Evolutionary conservation across 2,329 filamentous ascomycete species (phyloP).

Genomic region (Pestalotiopsis sp.): DNA sequence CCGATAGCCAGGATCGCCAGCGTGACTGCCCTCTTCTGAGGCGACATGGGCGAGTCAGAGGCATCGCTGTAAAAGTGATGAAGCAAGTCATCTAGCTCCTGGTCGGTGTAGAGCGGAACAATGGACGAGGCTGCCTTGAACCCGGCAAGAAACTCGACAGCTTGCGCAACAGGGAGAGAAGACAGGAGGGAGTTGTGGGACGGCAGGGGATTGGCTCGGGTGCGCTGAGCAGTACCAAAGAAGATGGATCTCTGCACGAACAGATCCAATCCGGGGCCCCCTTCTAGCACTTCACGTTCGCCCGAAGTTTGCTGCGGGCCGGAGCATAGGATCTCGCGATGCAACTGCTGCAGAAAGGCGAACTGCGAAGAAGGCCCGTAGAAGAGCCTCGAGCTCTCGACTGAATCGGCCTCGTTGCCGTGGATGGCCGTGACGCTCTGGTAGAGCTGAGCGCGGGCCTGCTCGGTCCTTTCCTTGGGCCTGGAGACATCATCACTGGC

Average conservation of each 20-base stretch:
- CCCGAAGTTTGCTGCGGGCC: slow-evolving; percentile 17
- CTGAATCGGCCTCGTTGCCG: slow-evolving; percentile 19
- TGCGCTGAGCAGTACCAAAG: slow-evolving; percentile 29
- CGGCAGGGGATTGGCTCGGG: slow-evolving; percentile 17
- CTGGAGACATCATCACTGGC: not conserved
- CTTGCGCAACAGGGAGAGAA: slow-evolving; percentile 18
- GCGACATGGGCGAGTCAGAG: slow-evolving; percentile 16
- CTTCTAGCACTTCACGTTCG: slow-evolving; percentile 23
- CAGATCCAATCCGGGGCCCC: slow-evolving; percentile 27
- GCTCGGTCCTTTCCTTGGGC: not conserved
- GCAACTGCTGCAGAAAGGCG: slow-evolving; percentile 32
- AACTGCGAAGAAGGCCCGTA: slow-evolving; percentile 31
- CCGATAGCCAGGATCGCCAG: slow-evolving; percentile 28
- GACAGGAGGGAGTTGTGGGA: not conserved
- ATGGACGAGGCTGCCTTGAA: not conserved
- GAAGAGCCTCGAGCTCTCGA: slow-evolving; percentile 28
- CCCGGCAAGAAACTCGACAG: slow-evolving; percentile 8
- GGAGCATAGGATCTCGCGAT: slow-evolving; percentile 27
- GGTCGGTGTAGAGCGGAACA: slow-evolving; percentile 23
- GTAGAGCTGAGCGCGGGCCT: slow-evolving; percentile 21
- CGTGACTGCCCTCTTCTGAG: slow-evolving; percentile 24
- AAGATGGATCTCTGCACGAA: slow-evolving; percentile 33
- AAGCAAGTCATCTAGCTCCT: slow-evolving; percentile 25
- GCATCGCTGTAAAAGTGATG: slow-evolving; percentile 18
- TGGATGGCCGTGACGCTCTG: slow-evolving; percentile 24